phyloP scores from a whole-genome alignment of 2,329 filamentous ascomycete genomes.

The Fusarium papillatum region DNA sequence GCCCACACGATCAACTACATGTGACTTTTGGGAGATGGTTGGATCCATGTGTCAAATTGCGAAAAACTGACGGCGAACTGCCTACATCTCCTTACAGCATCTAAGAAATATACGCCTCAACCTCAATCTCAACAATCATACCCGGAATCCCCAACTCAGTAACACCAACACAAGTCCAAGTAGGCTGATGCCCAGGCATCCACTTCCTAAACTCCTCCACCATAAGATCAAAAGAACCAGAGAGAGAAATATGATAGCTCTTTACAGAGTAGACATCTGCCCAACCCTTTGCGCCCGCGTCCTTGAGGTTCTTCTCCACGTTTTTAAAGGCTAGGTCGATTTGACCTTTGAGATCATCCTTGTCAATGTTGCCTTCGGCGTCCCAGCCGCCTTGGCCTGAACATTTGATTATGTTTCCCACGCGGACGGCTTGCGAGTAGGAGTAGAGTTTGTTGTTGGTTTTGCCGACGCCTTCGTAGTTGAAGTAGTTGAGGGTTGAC shows the following conservation, averaged over 20 bases:
- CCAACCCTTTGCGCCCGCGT: constrained; percentile 69
- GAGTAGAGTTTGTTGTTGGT: constrained; percentile 40
- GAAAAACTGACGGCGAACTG: no score
- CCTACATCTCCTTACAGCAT: no score
- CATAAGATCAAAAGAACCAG: constrained; percentile 57
- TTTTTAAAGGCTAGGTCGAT: constrained; percentile 69
- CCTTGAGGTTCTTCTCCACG: constrained; percentile 63
- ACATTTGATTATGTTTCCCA: constrained; percentile 38
- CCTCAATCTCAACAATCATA: constrained; percentile 73
- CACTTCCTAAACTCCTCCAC: constrained; percentile 62
- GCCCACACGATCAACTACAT: not conserved
- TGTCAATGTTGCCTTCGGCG: constrained; percentile 32
- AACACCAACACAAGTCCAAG: constrained; percentile 69
- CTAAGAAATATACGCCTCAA: constrained; percentile 52
- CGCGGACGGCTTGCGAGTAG: constrained; percentile 39
- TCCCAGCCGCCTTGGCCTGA: constrained; percentile 43
- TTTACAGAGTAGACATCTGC: constrained; percentile 65
- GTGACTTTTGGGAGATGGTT: no score
- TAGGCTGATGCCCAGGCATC: constrained; percentile 65
- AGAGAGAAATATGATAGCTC: constrained; percentile 59
- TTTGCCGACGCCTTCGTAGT: constrained; percentile 49
- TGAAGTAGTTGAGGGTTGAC: constrained; percentile 49
- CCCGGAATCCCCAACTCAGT: constrained; percentile 57
- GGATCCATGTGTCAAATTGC: no score
- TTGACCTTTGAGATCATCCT: constrained; percentile 56